A percentile compares a stretch with the other conserved stretches of the same genome.
phyloP scores from a whole-genome alignment of 2,329 filamentous ascomycete genomes.

The Arthrobotrys musiformis region DNA sequence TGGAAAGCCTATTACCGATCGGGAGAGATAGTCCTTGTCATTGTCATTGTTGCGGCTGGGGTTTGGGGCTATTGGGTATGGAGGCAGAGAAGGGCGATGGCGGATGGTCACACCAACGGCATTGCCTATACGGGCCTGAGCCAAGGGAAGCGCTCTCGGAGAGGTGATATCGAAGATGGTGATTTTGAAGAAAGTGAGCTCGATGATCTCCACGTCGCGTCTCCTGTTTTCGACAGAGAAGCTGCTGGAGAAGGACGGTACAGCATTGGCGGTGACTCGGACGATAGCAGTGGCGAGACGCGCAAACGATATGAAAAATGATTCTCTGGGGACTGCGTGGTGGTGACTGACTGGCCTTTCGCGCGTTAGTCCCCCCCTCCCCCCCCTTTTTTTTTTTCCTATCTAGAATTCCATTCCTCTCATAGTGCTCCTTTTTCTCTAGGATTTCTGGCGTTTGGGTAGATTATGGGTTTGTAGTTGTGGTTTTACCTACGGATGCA shows the following conservation, averaged over 20 bases:
- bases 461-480: slow-evolving; percentile 19
- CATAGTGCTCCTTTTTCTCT: neutral
- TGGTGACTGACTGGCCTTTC: slow-evolving; percentile 7
- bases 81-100: slow-evolving; percentile 70
- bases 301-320: slow-evolving; percentile 36
- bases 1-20: slow-evolving; percentile 90
- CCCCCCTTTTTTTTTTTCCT: neutral
- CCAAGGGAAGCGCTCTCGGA: slow-evolving; percentile 66
- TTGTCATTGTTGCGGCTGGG: slow-evolving; percentile 78
- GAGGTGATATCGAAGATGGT: slow-evolving; percentile 69
- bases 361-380: neutral
- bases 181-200: slow-evolving; percentile 75
- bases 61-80: slow-evolving; percentile 80
- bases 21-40: slow-evolving; percentile 83
- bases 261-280: slow-evolving; percentile 70
- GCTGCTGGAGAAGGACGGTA: slow-evolving; percentile 66
- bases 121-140: slow-evolving; percentile 60
- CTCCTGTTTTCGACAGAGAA: slow-evolving; percentile 63
- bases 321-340: neutral
- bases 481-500: slow-evolving; percentile 1
- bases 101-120: slow-evolving; percentile 61
- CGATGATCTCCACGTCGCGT: slow-evolving; percentile 70
- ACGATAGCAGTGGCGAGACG: slow-evolving; percentile 62
- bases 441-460: slow-evolving; percentile 34
- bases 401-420: neutral